Evolutionary conservation across 2,329 filamentous ascomycete species (phyloP).

Genomic region (Verticillium klebahnii): DNA sequence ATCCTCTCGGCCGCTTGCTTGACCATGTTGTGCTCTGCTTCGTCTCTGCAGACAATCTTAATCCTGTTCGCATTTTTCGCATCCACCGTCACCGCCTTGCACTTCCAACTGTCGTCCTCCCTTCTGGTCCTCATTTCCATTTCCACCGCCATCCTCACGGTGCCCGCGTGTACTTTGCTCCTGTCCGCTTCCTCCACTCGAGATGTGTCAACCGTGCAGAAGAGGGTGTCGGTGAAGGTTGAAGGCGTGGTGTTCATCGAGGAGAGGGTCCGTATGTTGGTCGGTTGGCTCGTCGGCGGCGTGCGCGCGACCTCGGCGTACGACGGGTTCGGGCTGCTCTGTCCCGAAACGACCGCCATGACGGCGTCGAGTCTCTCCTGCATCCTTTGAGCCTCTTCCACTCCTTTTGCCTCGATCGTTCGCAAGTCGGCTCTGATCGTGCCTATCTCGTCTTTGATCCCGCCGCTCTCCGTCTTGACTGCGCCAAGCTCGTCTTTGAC

Average conservation of each 20-base stretch:
- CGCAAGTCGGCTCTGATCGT: not conserved
- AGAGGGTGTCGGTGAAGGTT: not conserved
- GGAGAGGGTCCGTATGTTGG: constrained; percentile 1
- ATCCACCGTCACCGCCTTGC: constrained; percentile 1
- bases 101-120: not conserved
- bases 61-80: not conserved
- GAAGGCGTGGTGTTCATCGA: constrained; percentile 1
- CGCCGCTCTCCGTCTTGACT: not conserved
- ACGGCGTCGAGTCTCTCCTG: not conserved
- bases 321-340: not conserved
- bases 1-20: constrained; percentile 13
- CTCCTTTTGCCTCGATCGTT: not conserved
- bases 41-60: constrained; percentile 2
- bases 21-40: constrained; percentile 5
- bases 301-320: constrained; percentile 1
- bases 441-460: not conserved
- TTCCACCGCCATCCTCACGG: not conserved
- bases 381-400: not conserved
- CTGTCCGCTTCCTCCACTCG: not conserved
- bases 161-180: not conserved
- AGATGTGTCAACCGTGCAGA: constrained; percentile 2
- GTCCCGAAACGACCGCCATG: not conserved
- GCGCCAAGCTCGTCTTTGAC: not conserved
- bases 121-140: constrained; percentile 1
- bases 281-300: not conserved